A percentile compares a stretch with the other conserved stretches of the same genome.
Evolutionary conservation across 345 rosid species (phyloP).

Genomic region (Luvunga scandens): DNA sequence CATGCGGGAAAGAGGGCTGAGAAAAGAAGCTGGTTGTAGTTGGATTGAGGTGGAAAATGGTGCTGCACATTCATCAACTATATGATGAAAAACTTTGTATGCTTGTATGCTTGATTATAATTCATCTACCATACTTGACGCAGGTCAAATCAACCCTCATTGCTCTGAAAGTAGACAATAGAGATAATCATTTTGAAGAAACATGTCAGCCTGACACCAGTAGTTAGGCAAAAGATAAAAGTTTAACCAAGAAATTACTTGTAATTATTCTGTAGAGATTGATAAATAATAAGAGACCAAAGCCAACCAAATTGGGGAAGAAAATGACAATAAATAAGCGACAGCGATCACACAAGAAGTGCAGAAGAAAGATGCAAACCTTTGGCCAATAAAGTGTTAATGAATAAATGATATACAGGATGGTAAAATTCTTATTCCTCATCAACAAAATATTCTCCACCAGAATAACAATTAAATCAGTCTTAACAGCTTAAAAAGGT

Average conservation of each 20-base stretch:
- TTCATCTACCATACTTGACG: not conserved
- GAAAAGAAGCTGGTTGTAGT: slow-evolving; percentile 62
- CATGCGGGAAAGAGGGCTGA: slow-evolving; percentile 54
- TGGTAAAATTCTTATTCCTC: slow-evolving; percentile 8
- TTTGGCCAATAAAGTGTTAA: not conserved
- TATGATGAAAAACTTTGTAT: not conserved
- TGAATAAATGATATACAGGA: not conserved
- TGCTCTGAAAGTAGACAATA: not conserved
- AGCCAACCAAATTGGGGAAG: not conserved
- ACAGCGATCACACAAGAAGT: not conserved
- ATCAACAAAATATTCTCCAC: not conserved
- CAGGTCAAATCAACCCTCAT: not conserved
- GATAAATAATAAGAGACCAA: not conserved
- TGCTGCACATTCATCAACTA: not conserved
- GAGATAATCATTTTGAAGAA: not conserved
- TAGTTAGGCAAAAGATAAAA: too few relatives aligned
- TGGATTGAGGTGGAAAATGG: slow-evolving; percentile 54
- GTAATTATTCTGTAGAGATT: too few relatives aligned
- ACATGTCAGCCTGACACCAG: too few relatives aligned
- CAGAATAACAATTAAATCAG: not conserved
- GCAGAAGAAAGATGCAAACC: not conserved
- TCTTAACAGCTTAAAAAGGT: slow-evolving; percentile 4
- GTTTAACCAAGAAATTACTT: too few relatives aligned
- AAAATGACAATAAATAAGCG: not conserved
- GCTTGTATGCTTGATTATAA: not conserved